Percentiles rank a stretch among this genome's conserved stretches.
Conservation (phyloP, 495 filamentous ascomycete genomes). For the Letharia columbiana region DNA sequence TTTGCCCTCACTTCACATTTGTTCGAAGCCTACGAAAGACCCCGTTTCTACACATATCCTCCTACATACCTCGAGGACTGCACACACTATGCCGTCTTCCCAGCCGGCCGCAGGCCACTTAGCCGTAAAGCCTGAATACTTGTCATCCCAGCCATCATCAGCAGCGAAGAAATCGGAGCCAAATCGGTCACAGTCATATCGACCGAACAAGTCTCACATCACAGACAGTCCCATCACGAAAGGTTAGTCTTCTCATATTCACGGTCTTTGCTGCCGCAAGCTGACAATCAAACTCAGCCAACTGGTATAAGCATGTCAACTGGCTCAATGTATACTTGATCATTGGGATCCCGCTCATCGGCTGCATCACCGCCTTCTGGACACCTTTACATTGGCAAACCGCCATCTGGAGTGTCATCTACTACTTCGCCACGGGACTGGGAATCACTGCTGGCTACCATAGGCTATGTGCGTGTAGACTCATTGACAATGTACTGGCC, state of each 20-base stretch:
- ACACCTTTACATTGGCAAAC: conserved; percentile 71
- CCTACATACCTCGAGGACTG: not conserved
- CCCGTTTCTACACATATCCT: not conserved
- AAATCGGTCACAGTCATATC: conserved; percentile 26
- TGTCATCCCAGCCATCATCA: conserved; percentile 25
- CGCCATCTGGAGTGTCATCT: conserved; percentile 67
- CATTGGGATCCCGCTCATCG: conserved; percentile 70
- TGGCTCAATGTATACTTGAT: conserved; percentile 89
- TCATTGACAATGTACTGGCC: not conserved
- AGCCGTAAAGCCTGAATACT: conserved; percentile 27
- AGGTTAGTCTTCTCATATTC: not conserved
- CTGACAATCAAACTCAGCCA: conserved; percentile 48
- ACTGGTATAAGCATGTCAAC: conserved; percentile 97
- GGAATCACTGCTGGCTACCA: conserved; percentile 54
- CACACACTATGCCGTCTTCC: conserved; percentile 25
- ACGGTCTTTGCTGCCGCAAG: not conserved
- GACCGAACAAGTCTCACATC: conserved; percentile 49
- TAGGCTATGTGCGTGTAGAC: conserved; percentile 43
- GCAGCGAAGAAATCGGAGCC: conserved; percentile 28
- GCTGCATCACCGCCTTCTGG: conserved; percentile 71
- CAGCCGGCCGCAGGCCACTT: conserved; percentile 26
- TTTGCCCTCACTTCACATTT: not conserved
- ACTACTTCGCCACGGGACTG: conserved; percentile 48
- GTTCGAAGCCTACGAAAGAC: not conserved
- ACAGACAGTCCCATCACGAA: conserved; percentile 50